Evolutionary conservation across 1,139 yeast species (phyloP).

Genomic region (Geotrichum aggregatum): DNA sequence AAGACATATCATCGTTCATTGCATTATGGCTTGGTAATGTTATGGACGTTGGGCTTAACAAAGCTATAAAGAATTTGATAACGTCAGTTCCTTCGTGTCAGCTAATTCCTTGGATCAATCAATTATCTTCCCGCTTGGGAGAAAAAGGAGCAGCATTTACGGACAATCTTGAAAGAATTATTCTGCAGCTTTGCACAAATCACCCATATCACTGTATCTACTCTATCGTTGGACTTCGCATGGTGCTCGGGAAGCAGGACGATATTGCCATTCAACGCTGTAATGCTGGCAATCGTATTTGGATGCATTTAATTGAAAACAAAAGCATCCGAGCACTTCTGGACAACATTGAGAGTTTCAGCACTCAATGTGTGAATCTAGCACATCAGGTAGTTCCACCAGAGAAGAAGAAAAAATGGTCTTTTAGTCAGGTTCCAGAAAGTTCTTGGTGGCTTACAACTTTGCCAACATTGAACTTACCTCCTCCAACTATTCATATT

Average conservation of each 20-base stretch:
- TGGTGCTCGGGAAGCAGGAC: constrained; percentile 25
- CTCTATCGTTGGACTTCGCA: constrained; percentile 45
- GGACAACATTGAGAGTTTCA: constrained; percentile 47
- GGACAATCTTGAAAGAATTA: constrained; percentile 46
- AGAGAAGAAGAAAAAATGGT: constrained; percentile 9
- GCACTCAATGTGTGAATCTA: constrained; percentile 49
- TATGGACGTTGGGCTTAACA: constrained; percentile 40
- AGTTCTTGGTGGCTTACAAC: constrained; percentile 50
- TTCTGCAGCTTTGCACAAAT: constrained; percentile 49
- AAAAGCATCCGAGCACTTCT: constrained; percentile 31
- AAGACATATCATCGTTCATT: constrained; percentile 70
- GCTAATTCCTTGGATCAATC: constrained; percentile 78
- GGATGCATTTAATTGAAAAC: constrained; percentile 17
- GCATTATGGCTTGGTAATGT: constrained; percentile 79
- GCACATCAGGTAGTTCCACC: constrained; percentile 37
- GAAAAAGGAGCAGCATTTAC: constrained; percentile 47
- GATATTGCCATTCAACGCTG: constrained; percentile 20
- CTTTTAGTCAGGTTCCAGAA: constrained; percentile 8
- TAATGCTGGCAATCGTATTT: constrained; percentile 26
- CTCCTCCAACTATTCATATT: constrained; percentile 63
- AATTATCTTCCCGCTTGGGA: constrained; percentile 68
- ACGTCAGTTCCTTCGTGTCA: constrained; percentile 55
- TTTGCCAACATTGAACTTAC: constrained; percentile 48
- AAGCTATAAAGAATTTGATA: constrained; percentile 27
- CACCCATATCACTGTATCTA: constrained; percentile 82